Evolutionary conservation across 352 stramenopile species (phyloP), one percentile per base, ranked within the genome.

Genomic region (Globisporangium ultimum): DNA sequence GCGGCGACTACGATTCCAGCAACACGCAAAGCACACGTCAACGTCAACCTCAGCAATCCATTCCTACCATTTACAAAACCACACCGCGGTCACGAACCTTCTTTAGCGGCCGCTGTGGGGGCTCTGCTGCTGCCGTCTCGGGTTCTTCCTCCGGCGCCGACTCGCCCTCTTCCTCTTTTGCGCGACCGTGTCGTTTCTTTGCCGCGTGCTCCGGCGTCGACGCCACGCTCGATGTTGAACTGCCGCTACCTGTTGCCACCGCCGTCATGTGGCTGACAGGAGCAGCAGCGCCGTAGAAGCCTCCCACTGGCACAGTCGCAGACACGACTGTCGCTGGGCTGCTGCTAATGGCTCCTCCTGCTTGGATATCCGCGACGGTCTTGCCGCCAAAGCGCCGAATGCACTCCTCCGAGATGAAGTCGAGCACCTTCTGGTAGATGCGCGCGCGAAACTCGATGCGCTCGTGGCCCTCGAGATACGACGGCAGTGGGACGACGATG

Each of bases 341-440:
- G 38, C 7, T 38, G n/a, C 34, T 56, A n/a, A 11, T 56, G 51
- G 28, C 43, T 12, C 24, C 18, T 53, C 43, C 32, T 45, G 45
- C 15, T 50, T 50, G 53, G 42, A 42, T 28, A 1, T 62, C 55
- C 21, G 21, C 47, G 15, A 48, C 17, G 34, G 24, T 41, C 20
- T 62, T 62, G 36, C 22, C 66, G 47, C 72, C 62, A 47, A 71
- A 88, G 38, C 77, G 78, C 5, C 70, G 67, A 50, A 91, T 80
- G 58, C 78, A 91, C 55, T 94, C 84, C 48, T 94, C 78, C 24
- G 84, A 87, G 61, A 94, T 91, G 46, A 89, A 91, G 60, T 91
- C 80, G 34, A 92, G 50, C 47, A 94, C 77, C 57, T 90, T 94
- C 53, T 91, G 84, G 63, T 91, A 88, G 43, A 93, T 80, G 6